These are phyloP conservation scores for Cryptosporidium sp. DNA, from an alignment of 169 alveolate genomes.

Conservation along the genomic window DNA sequence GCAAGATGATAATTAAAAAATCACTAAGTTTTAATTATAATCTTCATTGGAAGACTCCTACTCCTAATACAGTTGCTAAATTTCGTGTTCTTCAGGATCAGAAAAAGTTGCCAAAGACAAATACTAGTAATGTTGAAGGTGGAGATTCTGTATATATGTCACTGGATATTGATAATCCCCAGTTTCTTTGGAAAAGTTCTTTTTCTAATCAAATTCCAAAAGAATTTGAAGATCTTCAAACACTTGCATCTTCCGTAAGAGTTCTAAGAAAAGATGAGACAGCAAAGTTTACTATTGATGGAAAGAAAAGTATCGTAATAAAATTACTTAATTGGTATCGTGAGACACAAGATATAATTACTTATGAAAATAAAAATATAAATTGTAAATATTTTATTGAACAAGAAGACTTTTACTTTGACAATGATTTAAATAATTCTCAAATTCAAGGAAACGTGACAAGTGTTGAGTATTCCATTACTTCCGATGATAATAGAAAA, in stretches of 20 bases:
- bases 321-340: slow-evolving; percentile 57
- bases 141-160: slow-evolving; percentile 19
- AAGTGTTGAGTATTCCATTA: slow-evolving; percentile 28
- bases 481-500: slow-evolving; percentile 41
- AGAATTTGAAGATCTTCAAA: slow-evolving; percentile 30
- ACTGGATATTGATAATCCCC: slow-evolving; percentile 39
- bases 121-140: background rate
- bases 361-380: background rate
- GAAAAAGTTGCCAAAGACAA: background rate
- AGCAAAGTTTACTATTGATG: slow-evolving; percentile 2
- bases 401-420: background rate
- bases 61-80: slow-evolving; percentile 61
- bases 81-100: slow-evolving; percentile 3
- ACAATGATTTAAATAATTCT: too few relatives aligned
- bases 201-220: slow-evolving; percentile 12
- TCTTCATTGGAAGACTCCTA: slow-evolving; percentile 60
- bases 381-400: slow-evolving; percentile 12
- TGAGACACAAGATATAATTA: background rate
- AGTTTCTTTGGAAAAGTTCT: slow-evolving; percentile 23
- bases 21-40: slow-evolving; percentile 4
- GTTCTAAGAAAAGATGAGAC: slow-evolving; percentile 58
- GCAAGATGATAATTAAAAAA: slow-evolving; percentile 25
- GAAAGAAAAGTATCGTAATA: background rate
- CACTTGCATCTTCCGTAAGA: slow-evolving; percentile 49
- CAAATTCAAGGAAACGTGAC: background rate